Percentiles rank a stretch among this genome's conserved stretches.
Conservation (phyloP, 441 rosid species). For the Syzygium malaccense region DNA sequence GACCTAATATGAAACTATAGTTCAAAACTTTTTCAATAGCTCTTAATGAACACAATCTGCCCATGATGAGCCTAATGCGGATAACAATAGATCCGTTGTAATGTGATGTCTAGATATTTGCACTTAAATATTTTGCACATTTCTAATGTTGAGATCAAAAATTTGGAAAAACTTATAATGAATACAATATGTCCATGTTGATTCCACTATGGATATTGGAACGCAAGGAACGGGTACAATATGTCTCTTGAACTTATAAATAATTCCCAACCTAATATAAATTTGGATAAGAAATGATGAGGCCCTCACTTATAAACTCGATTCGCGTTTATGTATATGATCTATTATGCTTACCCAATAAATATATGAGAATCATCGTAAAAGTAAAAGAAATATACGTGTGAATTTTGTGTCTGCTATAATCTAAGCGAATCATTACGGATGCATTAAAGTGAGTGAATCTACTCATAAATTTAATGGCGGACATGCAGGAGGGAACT, state of each 20-base stretch:
- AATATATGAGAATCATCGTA: no score
- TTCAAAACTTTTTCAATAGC: background rate
- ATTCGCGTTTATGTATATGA: no score
- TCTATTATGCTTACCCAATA: no score
- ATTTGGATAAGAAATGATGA: background rate
- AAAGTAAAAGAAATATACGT: no score
- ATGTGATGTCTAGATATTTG: background rate
- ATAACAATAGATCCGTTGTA: background rate
- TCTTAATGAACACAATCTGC: background rate
- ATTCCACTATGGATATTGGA: background rate
- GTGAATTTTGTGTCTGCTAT: no score
- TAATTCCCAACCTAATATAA: background rate
- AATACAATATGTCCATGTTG: background rate
- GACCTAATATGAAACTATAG: background rate
- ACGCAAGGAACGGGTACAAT: background rate
- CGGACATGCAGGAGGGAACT: no score
- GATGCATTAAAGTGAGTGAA: no score
- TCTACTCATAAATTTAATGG: no score
- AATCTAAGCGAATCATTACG: no score
- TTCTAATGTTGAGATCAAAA: background rate
- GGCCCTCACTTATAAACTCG: background rate
- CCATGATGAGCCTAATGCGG: background rate
- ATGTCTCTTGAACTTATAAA: background rate
- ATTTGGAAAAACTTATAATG: no score
- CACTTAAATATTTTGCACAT: background rate